These are phyloP conservation scores for Oenanthe sinensis DNA, from an alignment of 129 eudicot genomes.

Conservation along the genomic window DNA sequence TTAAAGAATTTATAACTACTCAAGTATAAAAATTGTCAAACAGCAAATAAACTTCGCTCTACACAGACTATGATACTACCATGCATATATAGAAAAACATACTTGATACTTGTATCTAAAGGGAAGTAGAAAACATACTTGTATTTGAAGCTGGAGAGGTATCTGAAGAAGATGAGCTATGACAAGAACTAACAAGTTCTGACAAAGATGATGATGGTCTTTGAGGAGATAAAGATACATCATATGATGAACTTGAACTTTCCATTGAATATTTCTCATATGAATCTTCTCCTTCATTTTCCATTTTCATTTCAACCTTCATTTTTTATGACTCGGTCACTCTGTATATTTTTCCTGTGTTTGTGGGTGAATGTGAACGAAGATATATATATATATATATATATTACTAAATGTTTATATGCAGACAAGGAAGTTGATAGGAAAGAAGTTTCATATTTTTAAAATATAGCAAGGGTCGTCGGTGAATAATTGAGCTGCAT, in stretches of 20 bases:
- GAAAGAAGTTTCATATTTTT: background rate
- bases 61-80: background rate
- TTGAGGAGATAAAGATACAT: background rate
- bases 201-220: conserved; percentile 13
- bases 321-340: background rate
- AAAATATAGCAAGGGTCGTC: background rate
- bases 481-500: background rate
- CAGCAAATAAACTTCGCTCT: background rate
- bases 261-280: background rate
- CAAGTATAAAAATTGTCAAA: background rate
- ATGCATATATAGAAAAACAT: no score
- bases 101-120: no score
- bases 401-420: background rate
- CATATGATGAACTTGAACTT: background rate
- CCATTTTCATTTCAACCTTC: conserved; percentile 3
- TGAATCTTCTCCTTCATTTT: background rate
- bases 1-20: no score
- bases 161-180: conserved; percentile 5
- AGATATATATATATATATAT: background rate
- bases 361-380: background rate
- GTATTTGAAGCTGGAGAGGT: conserved; percentile 2
- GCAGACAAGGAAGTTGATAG: background rate
- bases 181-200: background rate
- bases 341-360: background rate
- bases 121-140: background rate